Base-by-base conservation (phyloP, 306 rosid genomes). In the Vigna mungo region DNA sequence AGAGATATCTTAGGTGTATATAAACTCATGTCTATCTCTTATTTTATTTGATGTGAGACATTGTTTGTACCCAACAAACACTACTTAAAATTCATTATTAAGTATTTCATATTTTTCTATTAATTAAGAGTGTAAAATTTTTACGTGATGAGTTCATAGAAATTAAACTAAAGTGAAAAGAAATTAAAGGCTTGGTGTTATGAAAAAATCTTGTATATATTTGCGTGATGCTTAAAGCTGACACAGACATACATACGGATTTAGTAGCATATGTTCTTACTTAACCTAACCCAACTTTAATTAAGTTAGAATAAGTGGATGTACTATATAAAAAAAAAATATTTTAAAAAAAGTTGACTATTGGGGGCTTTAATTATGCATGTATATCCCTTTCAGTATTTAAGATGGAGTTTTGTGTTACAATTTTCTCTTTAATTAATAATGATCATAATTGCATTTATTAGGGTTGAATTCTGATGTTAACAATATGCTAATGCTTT, bases 161-260 rank as follows among this genome's bases (percentile, higher is more conserved):
- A 32, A 32, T 32, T 32, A 41, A 41, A 41, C 2, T 41, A 41
- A 8, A 41, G 3, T 41, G 3, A 41, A 41, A 41, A 41, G 34
- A 30, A 30, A 30, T 8, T 2, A n/a, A 15, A 69, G 3, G 3
- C 16, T 68, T 58, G 68, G n/a, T 44, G 39, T 67, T 60, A 55
- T 5, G 17, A 67, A 36, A 25, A 80, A 66, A 55, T 20, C 46
- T 13, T 1, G 4, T 10, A 25, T 62, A 60, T 27, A 55, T 44
- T 81, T 81, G 64, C 54, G 63, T 68, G 64, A 75, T 67, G 84
- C 65, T 75, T 74, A 48, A 68, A 48, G 48, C 60, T 73, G 13
- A 74, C 11, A 74, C 2, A 9, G 30, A 49, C 17, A 16, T 25
- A 10, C 4, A 58, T 73, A 52, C 41, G 75, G 30, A 71, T 61